phyloP scores from a whole-genome alignment of 768 basidiomycete genomes.

The Trametes sanguinea region DNA sequence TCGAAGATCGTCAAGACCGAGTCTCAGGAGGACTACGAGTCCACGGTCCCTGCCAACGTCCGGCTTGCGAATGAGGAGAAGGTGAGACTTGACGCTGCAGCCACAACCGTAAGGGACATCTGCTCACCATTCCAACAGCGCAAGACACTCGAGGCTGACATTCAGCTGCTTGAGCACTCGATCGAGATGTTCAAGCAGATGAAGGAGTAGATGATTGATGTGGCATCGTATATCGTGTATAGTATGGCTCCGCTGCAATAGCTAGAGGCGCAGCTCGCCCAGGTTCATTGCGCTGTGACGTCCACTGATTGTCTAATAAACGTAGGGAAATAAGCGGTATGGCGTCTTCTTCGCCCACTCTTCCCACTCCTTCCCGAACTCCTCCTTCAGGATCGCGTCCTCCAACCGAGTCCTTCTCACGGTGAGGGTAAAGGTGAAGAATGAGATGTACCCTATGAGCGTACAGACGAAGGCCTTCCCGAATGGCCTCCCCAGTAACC shows the following conservation, averaged over 20 bases:
- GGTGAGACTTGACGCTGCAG: conserved; percentile 46
- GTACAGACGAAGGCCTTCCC: not conserved
- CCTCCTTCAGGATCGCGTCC: conserved; percentile 16
- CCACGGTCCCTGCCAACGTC: conserved; percentile 79
- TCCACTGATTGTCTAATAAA: not conserved
- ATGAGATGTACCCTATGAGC: not conserved
- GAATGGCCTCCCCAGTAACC: not conserved
- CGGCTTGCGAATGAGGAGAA: conserved; percentile 76
- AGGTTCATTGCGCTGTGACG: too few relatives aligned
- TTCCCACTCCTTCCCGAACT: conserved; percentile 24
- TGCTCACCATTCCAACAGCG: conserved; percentile 44
- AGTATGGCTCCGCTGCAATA: not conserved
- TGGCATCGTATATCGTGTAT: not conserved
- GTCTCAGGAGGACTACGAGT: conserved; percentile 73
- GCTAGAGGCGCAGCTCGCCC: too few relatives aligned
- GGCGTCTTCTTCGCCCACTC: conserved; percentile 15
- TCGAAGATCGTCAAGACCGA: conserved; percentile 78
- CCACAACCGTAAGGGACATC: not conserved
- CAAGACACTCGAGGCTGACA: conserved; percentile 78
- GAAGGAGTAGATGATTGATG: conserved; percentile 39
- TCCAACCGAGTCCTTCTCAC: not conserved
- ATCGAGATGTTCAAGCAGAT: conserved; percentile 76
- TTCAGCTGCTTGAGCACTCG: conserved; percentile 66
- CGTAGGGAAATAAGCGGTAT: conserved; percentile 14
- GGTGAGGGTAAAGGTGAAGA: not conserved